Evolutionary conservation across 768 basidiomycete genomes (phyloP).

Genomic region (Crucibulum laeve): DNA sequence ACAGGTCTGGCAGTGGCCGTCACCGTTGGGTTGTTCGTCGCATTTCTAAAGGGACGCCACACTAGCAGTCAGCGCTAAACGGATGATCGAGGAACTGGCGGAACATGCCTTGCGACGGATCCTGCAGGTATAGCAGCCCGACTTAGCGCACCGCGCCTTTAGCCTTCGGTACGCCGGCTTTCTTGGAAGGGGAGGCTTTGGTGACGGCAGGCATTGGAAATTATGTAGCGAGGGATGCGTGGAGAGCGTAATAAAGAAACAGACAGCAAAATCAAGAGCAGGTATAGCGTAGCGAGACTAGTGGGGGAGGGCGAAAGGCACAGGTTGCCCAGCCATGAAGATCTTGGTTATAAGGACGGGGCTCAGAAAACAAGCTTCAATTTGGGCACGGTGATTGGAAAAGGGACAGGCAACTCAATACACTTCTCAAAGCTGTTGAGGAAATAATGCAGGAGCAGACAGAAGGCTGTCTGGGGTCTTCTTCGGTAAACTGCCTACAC

Average conservation of each 20-base stretch:
- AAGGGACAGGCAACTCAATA: constrained; percentile 9
- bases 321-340: constrained; percentile 19
- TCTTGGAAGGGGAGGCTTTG: constrained; percentile 38
- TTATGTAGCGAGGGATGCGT: constrained; percentile 9
- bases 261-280: constrained; percentile 8
- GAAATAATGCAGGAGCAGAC: too few relatives aligned
- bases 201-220: constrained; percentile 33
- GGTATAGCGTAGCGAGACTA: neutral
- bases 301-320: constrained; percentile 13
- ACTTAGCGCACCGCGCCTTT: constrained; percentile 86
- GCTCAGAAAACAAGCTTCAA: constrained; percentile 17
- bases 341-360: constrained; percentile 27
- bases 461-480: constrained; percentile 12
- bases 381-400: constrained; percentile 8
- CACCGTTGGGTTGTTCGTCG: constrained; percentile 63
- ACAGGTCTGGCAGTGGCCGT: constrained; percentile 72
- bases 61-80: constrained; percentile 12
- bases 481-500: constrained; percentile 9
- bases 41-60: constrained; percentile 57
- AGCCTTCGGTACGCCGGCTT: constrained; percentile 57
- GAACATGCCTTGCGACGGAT: constrained; percentile 73
- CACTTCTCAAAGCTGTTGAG: constrained; percentile 6
- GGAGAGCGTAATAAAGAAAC: constrained; percentile 5
- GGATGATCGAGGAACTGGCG: constrained; percentile 9
- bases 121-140: constrained; percentile 86